A percentile compares a stretch with the other conserved stretches of the same genome.
phyloP scores from a whole-genome alignment of 768 basidiomycete species.

The Lactarius hengduanensis region DNA sequence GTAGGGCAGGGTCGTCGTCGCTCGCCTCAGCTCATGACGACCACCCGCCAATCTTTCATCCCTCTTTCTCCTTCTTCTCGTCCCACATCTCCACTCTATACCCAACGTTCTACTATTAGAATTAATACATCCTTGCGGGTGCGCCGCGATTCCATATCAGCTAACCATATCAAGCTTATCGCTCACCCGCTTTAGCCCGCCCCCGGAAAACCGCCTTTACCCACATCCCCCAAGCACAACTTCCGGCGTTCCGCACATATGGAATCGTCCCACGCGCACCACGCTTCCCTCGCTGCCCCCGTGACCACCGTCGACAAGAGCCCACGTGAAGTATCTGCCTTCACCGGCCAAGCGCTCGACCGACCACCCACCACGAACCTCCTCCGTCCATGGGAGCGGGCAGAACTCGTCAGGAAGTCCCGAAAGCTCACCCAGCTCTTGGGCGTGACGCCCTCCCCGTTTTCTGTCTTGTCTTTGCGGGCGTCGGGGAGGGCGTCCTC shows the following conservation, averaged over 20 bases:
- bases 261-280: conserved; percentile 19
- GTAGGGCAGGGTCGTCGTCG: not conserved
- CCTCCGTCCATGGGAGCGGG: conserved; percentile 61
- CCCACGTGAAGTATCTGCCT: conserved; percentile 23
- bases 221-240: conserved; percentile 47
- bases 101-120: conserved; percentile 8
- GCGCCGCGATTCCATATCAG: conserved; percentile 8
- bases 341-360: conserved; percentile 24
- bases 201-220: conserved; percentile 43
- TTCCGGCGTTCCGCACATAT: conserved; percentile 39
- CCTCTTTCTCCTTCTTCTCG: conserved; percentile 40
- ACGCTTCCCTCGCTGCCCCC: conserved; percentile 7
- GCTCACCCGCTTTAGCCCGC: conserved; percentile 5
- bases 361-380: conserved; percentile 68
- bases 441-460: conserved; percentile 53
- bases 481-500: conserved; percentile 4
- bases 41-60: conserved; percentile 44
- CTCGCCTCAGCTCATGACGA: not conserved
- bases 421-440: conserved; percentile 83
- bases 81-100: conserved; percentile 15
- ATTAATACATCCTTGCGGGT: conserved; percentile 14
- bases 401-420: conserved; percentile 67
- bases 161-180: conserved; percentile 14
- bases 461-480: conserved; percentile 17
- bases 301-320: conserved; percentile 13